Base-by-base conservation (phyloP, 176 grass and related monocot genomes). In the bread wheat (Triticum aestivum) region DNA sequence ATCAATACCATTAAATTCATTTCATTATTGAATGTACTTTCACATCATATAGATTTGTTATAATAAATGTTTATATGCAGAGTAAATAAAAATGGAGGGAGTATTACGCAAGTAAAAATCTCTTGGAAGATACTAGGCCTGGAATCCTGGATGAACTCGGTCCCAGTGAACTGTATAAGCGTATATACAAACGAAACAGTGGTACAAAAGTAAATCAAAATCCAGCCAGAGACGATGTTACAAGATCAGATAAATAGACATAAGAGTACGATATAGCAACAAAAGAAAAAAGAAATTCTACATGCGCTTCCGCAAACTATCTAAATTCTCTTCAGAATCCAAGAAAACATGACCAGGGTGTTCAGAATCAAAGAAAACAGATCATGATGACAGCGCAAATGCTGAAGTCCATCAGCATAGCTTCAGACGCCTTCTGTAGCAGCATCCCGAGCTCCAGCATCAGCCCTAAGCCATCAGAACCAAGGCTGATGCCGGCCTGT, bases 341-440 rank as follows among this genome's bases (percentile, higher is more conserved):
- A 75, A 32, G 38, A 52, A 30, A 75, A 75, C 23, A 51, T 59
- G 24, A 73, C 39, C 21, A 26, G n/a, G 70, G 39, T 27, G 39
- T 32, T 92, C 85, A 92, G 76, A 98, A 52, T 47, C 88, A 77
- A 81, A 96, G 78, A 84, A 86, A 91, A 82, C 88, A 94, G 21
- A 99, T 87, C 84, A 96, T 89, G 32, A 94, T 93, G 66, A 94
- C 89, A 24, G 92, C 87, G 18, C 89, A 98, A 80, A 96, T 83
- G 58, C 92, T 92, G 69, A 78, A 88, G 83, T 99, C 97, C 58
- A 99, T 94, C 61, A 93, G 81, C 65, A 91, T 71, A 47, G 94
- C 89, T 12, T 72, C 82, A 11, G 82, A 62, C 3, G 86, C 79
- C 79, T 90, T 94, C 88, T 92, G 92, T 32, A 91, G 41, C 29